Conservation (phyloP, 2,329 filamentous ascomycete genomes). For the Aspergillus fischeri region DNA sequence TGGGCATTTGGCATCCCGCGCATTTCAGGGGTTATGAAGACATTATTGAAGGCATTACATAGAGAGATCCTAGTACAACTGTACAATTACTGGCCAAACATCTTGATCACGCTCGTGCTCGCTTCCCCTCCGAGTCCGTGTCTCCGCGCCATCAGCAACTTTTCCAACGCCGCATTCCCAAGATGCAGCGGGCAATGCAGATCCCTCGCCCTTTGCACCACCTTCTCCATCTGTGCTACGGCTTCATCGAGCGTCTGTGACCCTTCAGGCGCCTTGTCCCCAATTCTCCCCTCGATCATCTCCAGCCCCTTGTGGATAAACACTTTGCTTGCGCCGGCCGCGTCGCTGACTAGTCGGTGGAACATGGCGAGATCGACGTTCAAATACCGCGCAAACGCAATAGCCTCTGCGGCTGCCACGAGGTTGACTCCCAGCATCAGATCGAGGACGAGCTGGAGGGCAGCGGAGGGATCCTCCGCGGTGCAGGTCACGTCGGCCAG, state of each 20-base stretch:
- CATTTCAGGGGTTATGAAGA: neutral
- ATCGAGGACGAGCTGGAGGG: slow-evolving; percentile 41
- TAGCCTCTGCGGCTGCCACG: slow-evolving; percentile 46
- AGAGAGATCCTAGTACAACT: neutral
- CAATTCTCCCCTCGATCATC: slow-evolving; percentile 31
- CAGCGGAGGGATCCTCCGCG: slow-evolving; percentile 28
- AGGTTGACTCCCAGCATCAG: slow-evolving; percentile 47
- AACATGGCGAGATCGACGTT: slow-evolving; percentile 44
- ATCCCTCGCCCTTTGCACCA: slow-evolving; percentile 41
- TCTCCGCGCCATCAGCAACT: slow-evolving; percentile 30
- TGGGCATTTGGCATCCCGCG: neutral
- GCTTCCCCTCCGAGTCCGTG: slow-evolving; percentile 28
- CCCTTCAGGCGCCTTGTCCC: slow-evolving; percentile 23
- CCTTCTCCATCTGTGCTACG: slow-evolving; percentile 35
- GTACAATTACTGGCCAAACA: slow-evolving; percentile 21
- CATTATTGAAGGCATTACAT: too few relatives aligned
- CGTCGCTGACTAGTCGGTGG: slow-evolving; percentile 45
- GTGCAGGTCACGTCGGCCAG: slow-evolving; percentile 36
- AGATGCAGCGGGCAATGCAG: slow-evolving; percentile 36
- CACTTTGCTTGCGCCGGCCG: slow-evolving; percentile 44
- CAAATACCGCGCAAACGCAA: slow-evolving; percentile 45
- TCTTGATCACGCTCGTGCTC: slow-evolving; percentile 30
- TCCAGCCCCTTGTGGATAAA: slow-evolving; percentile 39
- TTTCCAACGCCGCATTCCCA: slow-evolving; percentile 34
- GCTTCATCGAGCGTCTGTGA: slow-evolving; percentile 37